Percentiles rank a stretch among this genome's conserved stretches.
Evolutionary conservation across 2,329 filamentous ascomycete species (phyloP).

Genomic region (Microsporum audouinii): DNA sequence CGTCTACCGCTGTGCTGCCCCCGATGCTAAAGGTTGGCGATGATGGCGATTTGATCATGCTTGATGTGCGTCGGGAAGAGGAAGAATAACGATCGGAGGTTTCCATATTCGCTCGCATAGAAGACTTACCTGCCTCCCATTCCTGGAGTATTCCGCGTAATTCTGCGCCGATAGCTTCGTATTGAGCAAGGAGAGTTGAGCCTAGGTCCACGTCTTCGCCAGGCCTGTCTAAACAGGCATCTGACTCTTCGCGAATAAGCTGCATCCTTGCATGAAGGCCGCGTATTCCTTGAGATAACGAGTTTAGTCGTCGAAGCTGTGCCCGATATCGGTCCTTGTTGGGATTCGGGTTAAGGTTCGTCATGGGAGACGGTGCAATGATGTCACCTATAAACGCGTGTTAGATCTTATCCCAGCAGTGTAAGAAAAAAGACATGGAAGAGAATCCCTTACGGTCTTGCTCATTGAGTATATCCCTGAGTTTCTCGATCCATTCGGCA

Average conservation of each 20-base stretch:
- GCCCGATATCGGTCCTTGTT: conserved; percentile 73
- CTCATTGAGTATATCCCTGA: conserved; percentile 61
- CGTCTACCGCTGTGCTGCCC: conserved; percentile 40
- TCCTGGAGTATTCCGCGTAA: conserved; percentile 67
- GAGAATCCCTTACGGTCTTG: conserved; percentile 55
- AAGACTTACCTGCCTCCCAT: conserved; percentile 80
- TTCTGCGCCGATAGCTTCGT: conserved; percentile 87
- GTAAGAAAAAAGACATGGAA: conserved; percentile 9
- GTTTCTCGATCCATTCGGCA: conserved; percentile 49
- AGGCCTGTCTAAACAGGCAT: conserved; percentile 62
- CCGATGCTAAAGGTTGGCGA: conserved; percentile 38
- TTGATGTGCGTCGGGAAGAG: conserved; percentile 35
- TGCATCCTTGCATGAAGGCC: conserved; percentile 92
- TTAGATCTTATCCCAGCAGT: not conserved
- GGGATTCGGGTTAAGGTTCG: conserved; percentile 37
- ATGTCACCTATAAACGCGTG: conserved; percentile 29
- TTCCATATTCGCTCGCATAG: conserved; percentile 69
- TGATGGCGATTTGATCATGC: conserved; percentile 27
- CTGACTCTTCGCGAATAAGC: conserved; percentile 79
- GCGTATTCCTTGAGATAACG: conserved; percentile 78
- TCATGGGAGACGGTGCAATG: conserved; percentile 37
- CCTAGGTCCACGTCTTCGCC: conserved; percentile 59
- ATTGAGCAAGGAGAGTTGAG: conserved; percentile 70
- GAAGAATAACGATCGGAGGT: conserved; percentile 28
- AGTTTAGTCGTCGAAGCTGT: conserved; percentile 78